Conservation (phyloP, 768 basidiomycete genomes). For the Lentinula sp. region DNA sequence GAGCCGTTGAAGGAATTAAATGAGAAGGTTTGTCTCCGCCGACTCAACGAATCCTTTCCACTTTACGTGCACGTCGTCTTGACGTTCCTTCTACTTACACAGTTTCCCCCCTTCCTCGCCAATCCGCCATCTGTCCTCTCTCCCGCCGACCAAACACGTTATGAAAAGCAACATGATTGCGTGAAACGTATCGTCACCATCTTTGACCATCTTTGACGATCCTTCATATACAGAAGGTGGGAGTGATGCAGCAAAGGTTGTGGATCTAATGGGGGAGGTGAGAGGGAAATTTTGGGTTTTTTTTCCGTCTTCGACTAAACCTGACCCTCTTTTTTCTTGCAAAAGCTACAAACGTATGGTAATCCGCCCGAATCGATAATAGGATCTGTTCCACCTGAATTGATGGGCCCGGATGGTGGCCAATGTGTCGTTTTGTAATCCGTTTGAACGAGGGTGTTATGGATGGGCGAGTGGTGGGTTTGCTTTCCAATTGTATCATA, state of each 20-base stretch:
- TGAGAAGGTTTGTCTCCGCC: conserved; percentile 46
- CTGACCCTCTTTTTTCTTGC: neutral
- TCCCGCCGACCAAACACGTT: conserved; percentile 55
- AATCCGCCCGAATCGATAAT: conserved; percentile 78
- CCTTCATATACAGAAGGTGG: conserved; percentile 53
- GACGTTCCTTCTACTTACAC: neutral
- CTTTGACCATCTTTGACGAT: conserved; percentile 51
- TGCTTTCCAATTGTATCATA: too few relatives aligned
- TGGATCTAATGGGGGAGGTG: conserved; percentile 75
- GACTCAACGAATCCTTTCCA: neutral
- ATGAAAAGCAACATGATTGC: conserved; percentile 50
- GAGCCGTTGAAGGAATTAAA: conserved; percentile 80
- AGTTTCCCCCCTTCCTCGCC: conserved; percentile 77
- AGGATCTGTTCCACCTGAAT: conserved; percentile 58
- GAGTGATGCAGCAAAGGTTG: conserved; percentile 38
- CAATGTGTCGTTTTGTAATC: neutral
- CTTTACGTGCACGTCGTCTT: neutral
- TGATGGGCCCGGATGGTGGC: neutral
- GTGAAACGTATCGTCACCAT: conserved; percentile 46
- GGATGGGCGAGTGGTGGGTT: too few relatives aligned
- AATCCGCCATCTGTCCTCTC: conserved; percentile 49
- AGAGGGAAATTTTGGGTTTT: neutral
- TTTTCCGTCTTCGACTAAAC: neutral
- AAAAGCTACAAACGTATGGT: conserved; percentile 72
- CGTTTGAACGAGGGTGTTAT: too few relatives aligned